These are phyloP conservation scores for Cyberlindnera meyerae DNA, from an alignment of 805 yeast species.

Conservation along the genomic window DNA sequence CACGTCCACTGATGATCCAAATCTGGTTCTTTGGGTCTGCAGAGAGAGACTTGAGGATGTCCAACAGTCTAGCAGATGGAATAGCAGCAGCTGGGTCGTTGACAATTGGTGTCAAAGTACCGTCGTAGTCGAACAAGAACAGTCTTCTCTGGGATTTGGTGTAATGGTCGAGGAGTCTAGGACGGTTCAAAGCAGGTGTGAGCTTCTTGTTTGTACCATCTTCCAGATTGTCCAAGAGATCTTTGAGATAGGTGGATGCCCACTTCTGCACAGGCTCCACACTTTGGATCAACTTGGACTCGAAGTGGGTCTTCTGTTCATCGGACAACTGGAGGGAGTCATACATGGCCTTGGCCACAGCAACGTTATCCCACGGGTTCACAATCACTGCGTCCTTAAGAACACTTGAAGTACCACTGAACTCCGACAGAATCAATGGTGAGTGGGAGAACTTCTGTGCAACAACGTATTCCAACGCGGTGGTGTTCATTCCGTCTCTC, in stretches of 20 bases:
- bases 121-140: constrained; percentile 93
- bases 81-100: constrained; percentile 97
- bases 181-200: constrained; percentile 80
- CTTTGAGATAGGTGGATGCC: constrained; percentile 59
- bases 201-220: constrained; percentile 41
- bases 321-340: constrained; percentile 55
- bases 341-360: constrained; percentile 81
- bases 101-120: constrained; percentile 95
- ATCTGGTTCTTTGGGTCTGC: constrained; percentile 78
- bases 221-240: constrained; percentile 38
- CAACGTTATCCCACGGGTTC: constrained; percentile 96
- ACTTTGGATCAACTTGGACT: constrained; percentile 51
- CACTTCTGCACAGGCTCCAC: constrained; percentile 80
- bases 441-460: constrained; percentile 71
- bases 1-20: constrained; percentile 97
- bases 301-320: constrained; percentile 41
- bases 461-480: constrained; percentile 86
- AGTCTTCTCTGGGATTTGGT: constrained; percentile 59
- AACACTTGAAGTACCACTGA: constrained; percentile 81
- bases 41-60: constrained; percentile 54
- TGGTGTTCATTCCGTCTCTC: constrained; percentile 95
- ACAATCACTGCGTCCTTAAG: constrained; percentile 72
- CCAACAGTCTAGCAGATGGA: constrained; percentile 70
- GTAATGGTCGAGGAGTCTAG: constrained; percentile 56
- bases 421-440: constrained; percentile 86